Evolutionary conservation across 2,329 filamentous ascomycete species (phyloP).

Genomic region (Chaetomiaceae sp.): DNA sequence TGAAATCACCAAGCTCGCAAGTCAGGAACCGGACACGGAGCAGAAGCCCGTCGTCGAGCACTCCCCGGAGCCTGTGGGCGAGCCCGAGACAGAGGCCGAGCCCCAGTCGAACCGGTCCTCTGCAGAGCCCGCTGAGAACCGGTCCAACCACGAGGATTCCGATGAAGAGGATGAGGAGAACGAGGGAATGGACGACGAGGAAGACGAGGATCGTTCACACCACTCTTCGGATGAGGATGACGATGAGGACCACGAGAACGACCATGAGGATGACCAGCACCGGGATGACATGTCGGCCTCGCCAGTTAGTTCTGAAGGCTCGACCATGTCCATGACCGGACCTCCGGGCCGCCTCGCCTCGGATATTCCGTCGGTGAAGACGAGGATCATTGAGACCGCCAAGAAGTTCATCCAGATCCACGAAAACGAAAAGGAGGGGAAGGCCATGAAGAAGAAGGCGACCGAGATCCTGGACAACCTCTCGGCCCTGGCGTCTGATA

Average conservation of each 20-base stretch:
- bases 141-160: conserved; percentile 24
- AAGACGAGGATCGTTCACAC: conserved; percentile 39
- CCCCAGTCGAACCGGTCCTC: conserved; percentile 29
- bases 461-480: conserved; percentile 69
- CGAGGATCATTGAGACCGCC: conserved; percentile 70
- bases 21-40: conserved; percentile 39
- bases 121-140: conserved; percentile 24
- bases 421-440: conserved; percentile 68
- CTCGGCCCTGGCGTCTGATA: conserved; percentile 64
- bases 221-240: conserved; percentile 50
- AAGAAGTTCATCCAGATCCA: conserved; percentile 81
- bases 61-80: conserved; percentile 23
- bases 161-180: conserved; percentile 31
- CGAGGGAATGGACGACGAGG: conserved; percentile 28
- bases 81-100: conserved; percentile 11
- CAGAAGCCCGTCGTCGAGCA: conserved; percentile 28
- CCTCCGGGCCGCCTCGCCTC: conserved; percentile 46
- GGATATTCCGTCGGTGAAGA: conserved; percentile 56
- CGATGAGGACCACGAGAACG: conserved; percentile 40
- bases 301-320: conserved; percentile 60
- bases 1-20: conserved; percentile 79
- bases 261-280: conserved; percentile 42
- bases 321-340: conserved; percentile 60
- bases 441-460: conserved; percentile 74
- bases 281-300: conserved; percentile 63